Base-by-base conservation (phyloP, 2,329 filamentous ascomycete genomes). In the Passalora sequoiae region DNA sequence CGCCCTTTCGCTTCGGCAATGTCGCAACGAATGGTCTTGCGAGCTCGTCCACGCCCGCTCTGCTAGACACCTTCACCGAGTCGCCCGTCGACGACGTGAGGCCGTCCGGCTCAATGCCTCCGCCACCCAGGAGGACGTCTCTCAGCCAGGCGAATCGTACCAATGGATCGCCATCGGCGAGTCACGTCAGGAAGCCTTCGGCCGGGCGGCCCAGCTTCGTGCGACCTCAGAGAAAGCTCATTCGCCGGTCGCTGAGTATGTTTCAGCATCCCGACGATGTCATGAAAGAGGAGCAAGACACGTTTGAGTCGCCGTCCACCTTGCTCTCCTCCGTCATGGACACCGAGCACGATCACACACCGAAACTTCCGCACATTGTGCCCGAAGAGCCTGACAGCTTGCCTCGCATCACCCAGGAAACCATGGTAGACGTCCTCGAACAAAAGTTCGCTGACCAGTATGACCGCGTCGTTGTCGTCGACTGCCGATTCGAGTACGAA, bases 401-500 rank as follows among this genome's bases (percentile, higher is more conserved):
- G 53, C 92, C 92, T 40, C 82, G 92, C 53, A 95, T 98, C 60
- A 80, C 81, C 44, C 82, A 83, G 61, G 75, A 81, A 38, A 95
- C 89, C 3, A 77, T 98, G 64, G 70, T 95, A 43, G 78, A 89
- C n/a, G 78, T 98, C 25, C 75, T 98, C 49, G 85, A 95, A 65
- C 89, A 89, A 49, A 84, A 86, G 57, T 95, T 83, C 68, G 79
- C 81, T 58, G 75, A 82, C 19, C 66, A 78, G 17, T 97, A 86
- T 64, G 81, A 89, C 47, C 79, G 89, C 62, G 83, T 87, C 64
- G 78, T 94, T 66, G 76, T 98, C 60, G 84, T 98, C 59, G 92
- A 98, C 67, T 98, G 92, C 66, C 86, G 92, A 15, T 98, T 98
- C 63, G 92, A 98, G 73, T 98, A 98, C 66, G 92, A 98, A 69